Base-by-base conservation (phyloP, 2,329 filamentous ascomycete genomes). In the Thelonectria discophora region DNA sequence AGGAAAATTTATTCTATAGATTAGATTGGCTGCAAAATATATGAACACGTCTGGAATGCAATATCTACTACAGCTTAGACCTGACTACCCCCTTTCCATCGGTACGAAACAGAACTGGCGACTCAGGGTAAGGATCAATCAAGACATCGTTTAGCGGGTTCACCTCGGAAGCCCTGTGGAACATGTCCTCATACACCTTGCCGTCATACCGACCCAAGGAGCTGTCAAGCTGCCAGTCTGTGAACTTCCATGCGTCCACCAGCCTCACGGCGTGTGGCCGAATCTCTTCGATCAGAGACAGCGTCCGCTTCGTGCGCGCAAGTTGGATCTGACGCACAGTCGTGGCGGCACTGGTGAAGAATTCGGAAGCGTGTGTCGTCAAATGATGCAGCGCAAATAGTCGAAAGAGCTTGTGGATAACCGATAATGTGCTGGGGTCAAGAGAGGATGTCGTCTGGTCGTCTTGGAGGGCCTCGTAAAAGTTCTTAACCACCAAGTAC, bases 401-500 rank as follows among this genome's bases (percentile, higher is more conserved):
- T 90, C 93, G 85, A 86, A 92, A 90, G 85, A 95, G 81, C 89
- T 88, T 87, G 77, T 88, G 85, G 69, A 93, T 78, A 10, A 91
- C 52, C 0, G 76, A 75, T 13, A 84, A 77, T 0, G 88, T 90
- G 57, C 83, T 81, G 0, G 80, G 70, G 71, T 89, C 86, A 30
- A 91, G 78, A 15, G 84, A 79, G 12, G 80, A 74, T n/a, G 76
- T 76, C 11, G 85, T 82, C 8, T 81, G 72, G 7, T 82, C 78
- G 5, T 82, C 81, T 42, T 72, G 66, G 1, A 80, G 73, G 2
- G 78, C 76, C 46, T 79, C 76, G 68, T 77, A 69, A 79, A 93
- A 93, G 80, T 88, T 91, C 82, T 91, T 92, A 65, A 93, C 90
- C 0, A 93, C 84, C 68, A 92, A 84, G 76, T 92, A 93, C 76